Conservation (phyloP, 2,329 filamentous ascomycete genomes). For the Chrysoporthe austroafricana region DNA sequence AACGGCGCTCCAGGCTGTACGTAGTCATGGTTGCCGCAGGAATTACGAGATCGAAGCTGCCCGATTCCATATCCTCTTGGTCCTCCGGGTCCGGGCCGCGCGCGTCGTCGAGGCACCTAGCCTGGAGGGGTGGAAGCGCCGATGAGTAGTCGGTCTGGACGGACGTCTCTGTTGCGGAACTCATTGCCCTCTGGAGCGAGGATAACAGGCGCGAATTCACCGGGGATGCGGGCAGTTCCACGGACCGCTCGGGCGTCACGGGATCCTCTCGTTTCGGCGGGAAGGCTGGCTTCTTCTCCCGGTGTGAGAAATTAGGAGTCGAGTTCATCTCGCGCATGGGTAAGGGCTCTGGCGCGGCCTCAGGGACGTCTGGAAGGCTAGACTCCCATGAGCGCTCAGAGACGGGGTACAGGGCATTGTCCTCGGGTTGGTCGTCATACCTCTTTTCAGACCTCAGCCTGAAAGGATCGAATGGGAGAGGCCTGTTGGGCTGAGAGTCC, state of each 20-base stretch:
- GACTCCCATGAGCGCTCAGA: constrained; percentile 20
- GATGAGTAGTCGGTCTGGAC: constrained; percentile 25
- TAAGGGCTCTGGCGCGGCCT: constrained; percentile 14
- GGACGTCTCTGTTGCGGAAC: constrained; percentile 27
- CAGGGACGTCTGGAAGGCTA: constrained; percentile 23
- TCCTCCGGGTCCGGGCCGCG: constrained; percentile 52
- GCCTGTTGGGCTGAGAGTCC: background rate
- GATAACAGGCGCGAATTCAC: background rate
- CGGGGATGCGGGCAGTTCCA: constrained; percentile 12
- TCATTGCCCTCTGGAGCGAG: background rate
- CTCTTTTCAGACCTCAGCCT: constrained; percentile 20
- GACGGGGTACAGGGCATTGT: background rate
- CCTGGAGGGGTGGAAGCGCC: constrained; percentile 41
- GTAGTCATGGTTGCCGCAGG: constrained; percentile 34
- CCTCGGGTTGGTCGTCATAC: constrained; percentile 12
- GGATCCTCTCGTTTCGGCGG: constrained; percentile 7
- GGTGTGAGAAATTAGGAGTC: constrained; percentile 8
- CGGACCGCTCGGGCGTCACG: constrained; percentile 5
- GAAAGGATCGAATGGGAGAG: constrained; percentile 17
- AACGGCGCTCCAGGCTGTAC: constrained; percentile 57
- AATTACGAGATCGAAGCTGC: constrained; percentile 30
- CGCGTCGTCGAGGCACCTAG: constrained; percentile 60
- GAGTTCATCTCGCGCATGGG: constrained; percentile 7
- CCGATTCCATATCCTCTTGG: constrained; percentile 1
- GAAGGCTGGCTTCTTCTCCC: background rate